Conservation (phyloP, 495 filamentous ascomycete species). For the Aspergillus nanangensis region DNA sequence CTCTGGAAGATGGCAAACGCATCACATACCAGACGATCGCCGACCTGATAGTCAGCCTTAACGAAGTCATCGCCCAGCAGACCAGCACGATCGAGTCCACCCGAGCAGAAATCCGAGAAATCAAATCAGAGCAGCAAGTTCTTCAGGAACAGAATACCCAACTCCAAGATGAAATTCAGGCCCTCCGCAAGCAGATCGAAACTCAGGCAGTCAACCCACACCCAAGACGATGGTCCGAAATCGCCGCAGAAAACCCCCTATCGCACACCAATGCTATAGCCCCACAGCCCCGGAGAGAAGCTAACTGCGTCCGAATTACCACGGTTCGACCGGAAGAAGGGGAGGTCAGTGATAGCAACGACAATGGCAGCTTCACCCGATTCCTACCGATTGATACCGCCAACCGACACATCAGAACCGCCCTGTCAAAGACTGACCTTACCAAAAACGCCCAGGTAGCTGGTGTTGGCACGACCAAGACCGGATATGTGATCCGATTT, state of each 20-base stretch:
- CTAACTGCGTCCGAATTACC: constrained; percentile 10
- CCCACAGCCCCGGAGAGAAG: constrained; percentile 5
- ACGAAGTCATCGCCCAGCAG: constrained; percentile 2
- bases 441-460: constrained; percentile 16
- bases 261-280: neutral
- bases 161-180: constrained; percentile 7
- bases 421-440: constrained; percentile 8
- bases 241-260: constrained; percentile 1
- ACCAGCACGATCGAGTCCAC: constrained; percentile 3
- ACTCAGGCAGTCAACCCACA: neutral
- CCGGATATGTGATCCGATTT: constrained; percentile 19
- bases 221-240: neutral
- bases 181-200: constrained; percentile 2
- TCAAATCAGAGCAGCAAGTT: constrained; percentile 8
- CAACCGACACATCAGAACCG: constrained; percentile 12
- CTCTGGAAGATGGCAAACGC: constrained; percentile 3
- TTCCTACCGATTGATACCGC: constrained; percentile 12
- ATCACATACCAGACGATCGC: constrained; percentile 4
- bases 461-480: constrained; percentile 18
- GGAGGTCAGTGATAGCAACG: neutral
- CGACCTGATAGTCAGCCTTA: constrained; percentile 7
- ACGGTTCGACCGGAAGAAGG: neutral
- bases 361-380: constrained; percentile 12
- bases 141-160: constrained; percentile 6
- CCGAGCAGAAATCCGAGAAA: constrained; percentile 5